A percentile compares a stretch with the other conserved stretches of the same genome.
These are phyloP conservation scores for Fraxinus floribunda DNA, from an alignment of 305 asterid genomes.

Conservation along the genomic window DNA sequence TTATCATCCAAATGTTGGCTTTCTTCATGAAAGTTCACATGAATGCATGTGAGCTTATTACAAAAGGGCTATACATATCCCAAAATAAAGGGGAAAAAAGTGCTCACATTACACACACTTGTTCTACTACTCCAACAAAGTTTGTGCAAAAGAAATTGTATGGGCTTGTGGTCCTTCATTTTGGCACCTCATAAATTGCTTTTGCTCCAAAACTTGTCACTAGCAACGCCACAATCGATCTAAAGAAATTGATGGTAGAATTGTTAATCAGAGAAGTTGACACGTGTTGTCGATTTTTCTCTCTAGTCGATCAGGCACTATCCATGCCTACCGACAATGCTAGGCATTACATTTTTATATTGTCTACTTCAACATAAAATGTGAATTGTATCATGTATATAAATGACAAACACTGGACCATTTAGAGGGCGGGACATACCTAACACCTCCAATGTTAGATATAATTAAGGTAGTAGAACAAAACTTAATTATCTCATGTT, in stretches of 20 bases:
- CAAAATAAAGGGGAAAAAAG: neutral
- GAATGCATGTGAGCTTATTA: conserved; percentile 8
- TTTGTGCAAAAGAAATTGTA: neutral
- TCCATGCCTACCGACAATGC: neutral
- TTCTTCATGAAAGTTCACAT: conserved; percentile 15
- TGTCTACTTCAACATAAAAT: neutral
- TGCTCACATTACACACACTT: neutral
- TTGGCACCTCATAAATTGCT: neutral
- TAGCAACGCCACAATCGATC: neutral
- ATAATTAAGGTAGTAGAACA: neutral
- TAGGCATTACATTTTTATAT: neutral
- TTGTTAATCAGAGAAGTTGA: neutral
- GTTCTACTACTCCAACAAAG: neutral
- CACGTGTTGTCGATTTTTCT: neutral
- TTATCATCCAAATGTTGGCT: neutral
- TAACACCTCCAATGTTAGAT: neutral
- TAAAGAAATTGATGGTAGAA: neutral
- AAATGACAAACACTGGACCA: neutral
- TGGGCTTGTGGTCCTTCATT: neutral
- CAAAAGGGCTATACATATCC: neutral
- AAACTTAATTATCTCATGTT: neutral
- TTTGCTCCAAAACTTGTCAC: neutral
- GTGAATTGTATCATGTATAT: neutral
- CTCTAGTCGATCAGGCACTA: neutral
- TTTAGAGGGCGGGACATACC: neutral